Conservation (phyloP, 371 early-diverging fungal species). For the Rhizopus microsporus region DNA sequence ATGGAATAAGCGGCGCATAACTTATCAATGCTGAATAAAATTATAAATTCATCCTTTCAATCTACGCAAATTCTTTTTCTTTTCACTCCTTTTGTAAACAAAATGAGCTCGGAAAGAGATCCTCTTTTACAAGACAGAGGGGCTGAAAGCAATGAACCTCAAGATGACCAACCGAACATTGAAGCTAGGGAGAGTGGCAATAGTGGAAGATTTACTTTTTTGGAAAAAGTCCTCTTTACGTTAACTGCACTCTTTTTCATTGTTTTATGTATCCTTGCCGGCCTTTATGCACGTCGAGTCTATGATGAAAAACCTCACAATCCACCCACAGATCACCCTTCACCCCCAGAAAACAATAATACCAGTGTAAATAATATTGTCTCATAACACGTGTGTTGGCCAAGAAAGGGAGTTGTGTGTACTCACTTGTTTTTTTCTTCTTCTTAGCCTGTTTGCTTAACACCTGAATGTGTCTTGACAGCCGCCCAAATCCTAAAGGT, state of each 20-base stretch:
- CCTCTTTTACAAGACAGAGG: slow-evolving; percentile 23
- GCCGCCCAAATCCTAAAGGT: slow-evolving; percentile 57
- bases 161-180: not conserved
- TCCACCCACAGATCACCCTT: slow-evolving; percentile 9
- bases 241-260: slow-evolving; percentile 36
- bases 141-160: not conserved
- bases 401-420: not conserved
- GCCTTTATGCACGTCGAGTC: slow-evolving; percentile 38
- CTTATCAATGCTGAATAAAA: not conserved
- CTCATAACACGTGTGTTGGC: not conserved
- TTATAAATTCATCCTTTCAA: not conserved
- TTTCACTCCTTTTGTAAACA: slow-evolving; percentile 2
- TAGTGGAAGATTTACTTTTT: slow-evolving; percentile 33
- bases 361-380: slow-evolving; percentile 11
- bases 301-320: slow-evolving; percentile 26
- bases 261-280: slow-evolving; percentile 36
- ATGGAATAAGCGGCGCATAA: not conserved
- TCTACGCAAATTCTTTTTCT: not conserved
- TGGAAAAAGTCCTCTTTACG: slow-evolving; percentile 39
- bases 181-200: slow-evolving; percentile 6
- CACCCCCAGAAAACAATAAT: slow-evolving; percentile 14
- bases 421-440: not conserved
- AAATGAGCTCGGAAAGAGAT: slow-evolving; percentile 37
- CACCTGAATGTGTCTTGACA: slow-evolving; percentile 61
- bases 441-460: slow-evolving; percentile 47